Evolutionary conservation across 2,329 filamentous ascomycete species (phyloP), one percentile per base, ranked within the genome.

Genomic region (Nannizziopsis arthrosporioides): DNA sequence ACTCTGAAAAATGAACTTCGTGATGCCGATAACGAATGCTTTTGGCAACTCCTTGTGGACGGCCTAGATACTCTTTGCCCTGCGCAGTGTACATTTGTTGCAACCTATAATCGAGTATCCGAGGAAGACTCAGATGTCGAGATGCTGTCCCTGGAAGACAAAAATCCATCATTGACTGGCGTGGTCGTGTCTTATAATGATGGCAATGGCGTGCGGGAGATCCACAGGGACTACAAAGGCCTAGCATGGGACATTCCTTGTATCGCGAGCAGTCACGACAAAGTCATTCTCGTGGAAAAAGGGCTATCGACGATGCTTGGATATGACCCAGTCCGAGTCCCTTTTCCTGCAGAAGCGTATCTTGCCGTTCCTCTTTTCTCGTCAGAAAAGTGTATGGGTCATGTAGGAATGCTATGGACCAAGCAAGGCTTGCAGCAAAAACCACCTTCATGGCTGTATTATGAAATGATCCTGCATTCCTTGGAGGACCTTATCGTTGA

Each of bases 331-430:
- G 81, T 82, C 56, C 62, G 69, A 43, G 63, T 83, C 10, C 75
- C 79, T 0, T 75, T 80, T 22, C 69, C 75, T 1, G 77, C 75
- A 30, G 81, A 84, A 56, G 78, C 80, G 2, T 85, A 82, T 58
- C 69, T 85, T 32, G 79, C 77, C 6, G 68, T 84, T 11, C 82
- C 82, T 0, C 66, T 85, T 1, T 83, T 80, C 54, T 73, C 74
- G 3, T 73, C 78, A 37, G 78, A 75, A 30, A 82, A 80, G 60
- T 83, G 78, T 58, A 76, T 82, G 56, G 81, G 78, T 17, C 78
- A 84, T 61, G 80, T 85, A 58, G 82, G 81, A n/a, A 69, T 82
- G 60, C 80, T 85, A 70, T 85, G 82, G 81, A 79, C 79, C 5
- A 65, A 68, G 38, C 73, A 81, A 51, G 80, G 78, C n/a, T 68